phyloP scores from a whole-genome alignment of 257 asterid genomes.

The Paraleonurus japonicus region DNA sequence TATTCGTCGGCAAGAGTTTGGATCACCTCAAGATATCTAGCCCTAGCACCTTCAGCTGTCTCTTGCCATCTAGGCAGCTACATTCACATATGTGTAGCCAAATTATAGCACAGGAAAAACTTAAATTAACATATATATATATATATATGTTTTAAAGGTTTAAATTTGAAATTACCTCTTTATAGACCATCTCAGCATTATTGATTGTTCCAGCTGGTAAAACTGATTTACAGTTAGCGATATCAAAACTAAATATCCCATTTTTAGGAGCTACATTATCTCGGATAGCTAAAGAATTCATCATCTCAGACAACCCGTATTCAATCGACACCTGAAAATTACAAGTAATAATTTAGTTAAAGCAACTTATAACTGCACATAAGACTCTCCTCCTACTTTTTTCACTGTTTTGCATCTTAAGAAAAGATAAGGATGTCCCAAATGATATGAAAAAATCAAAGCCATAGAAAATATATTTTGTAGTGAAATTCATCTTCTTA shows the following conservation, averaged over 20 bases:
- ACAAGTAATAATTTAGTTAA: not conserved
- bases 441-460: not conserved
- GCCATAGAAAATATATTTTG: not conserved
- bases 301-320: slow-evolving; percentile 80
- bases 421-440: not conserved
- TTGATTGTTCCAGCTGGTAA: slow-evolving; percentile 68
- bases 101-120: slow-evolving; percentile 11
- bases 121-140: not conserved
- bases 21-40: slow-evolving; percentile 58
- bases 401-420: not conserved
- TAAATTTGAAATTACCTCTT: slow-evolving; percentile 47
- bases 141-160: not conserved
- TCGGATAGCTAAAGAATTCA: slow-evolving; percentile 68
- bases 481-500: not conserved
- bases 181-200: slow-evolving; percentile 42
- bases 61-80: slow-evolving; percentile 89
- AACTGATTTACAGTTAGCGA: slow-evolving; percentile 60
- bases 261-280: slow-evolving; percentile 69
- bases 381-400: not conserved
- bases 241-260: slow-evolving; percentile 57
- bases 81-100: slow-evolving; percentile 10
- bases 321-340: slow-evolving; percentile 69
- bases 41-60: slow-evolving; percentile 46
- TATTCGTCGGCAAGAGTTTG: slow-evolving; percentile 76
- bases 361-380: not conserved